A percentile compares a stretch with the other conserved stretches of the same genome.
Conservation (phyloP, 768 basidiomycete species). For the Mycena galopus region DNA sequence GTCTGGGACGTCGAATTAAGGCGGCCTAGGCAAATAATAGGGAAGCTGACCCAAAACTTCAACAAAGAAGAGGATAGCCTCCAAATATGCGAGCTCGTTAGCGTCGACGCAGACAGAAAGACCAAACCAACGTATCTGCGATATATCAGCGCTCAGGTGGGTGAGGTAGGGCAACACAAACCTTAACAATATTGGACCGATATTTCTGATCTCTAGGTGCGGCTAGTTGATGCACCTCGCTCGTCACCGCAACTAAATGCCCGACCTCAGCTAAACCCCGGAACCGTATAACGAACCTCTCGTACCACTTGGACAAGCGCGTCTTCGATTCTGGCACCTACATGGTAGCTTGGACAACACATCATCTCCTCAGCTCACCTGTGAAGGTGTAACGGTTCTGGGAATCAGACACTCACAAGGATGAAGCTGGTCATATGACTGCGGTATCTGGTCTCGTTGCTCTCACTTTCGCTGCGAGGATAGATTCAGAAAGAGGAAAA, state of each 20-base stretch:
- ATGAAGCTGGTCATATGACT: conserved; percentile 99
- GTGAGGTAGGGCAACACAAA: conserved; percentile 44
- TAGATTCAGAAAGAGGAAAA: no score
- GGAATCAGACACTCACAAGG: conserved; percentile 87
- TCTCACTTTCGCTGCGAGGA: no score
- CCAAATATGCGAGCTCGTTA: conserved; percentile 96
- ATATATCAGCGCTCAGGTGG: conserved; percentile 57
- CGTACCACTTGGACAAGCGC: conserved; percentile 97
- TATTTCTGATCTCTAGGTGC: conserved; percentile 99
- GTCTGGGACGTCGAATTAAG: conserved; percentile 60
- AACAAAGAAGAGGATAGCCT: conserved; percentile 98
- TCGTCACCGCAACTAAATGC: conserved; percentile 83
- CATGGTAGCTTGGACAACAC: no score
- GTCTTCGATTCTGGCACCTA: conserved; percentile 91
- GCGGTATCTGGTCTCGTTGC: no score
- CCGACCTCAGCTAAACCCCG: not conserved
- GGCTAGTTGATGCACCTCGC: no score
- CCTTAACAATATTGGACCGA: conserved; percentile 99
- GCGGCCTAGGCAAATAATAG: conserved; percentile 8
- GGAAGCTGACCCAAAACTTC: conserved; percentile 87
- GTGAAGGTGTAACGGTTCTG: not conserved
- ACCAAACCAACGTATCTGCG: conserved; percentile 99
- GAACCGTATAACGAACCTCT: conserved; percentile 77
- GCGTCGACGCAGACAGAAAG: conserved; percentile 99
- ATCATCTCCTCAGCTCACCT: no score